Evolutionary conservation across 169 alveolate genomes (phyloP), one percentile per base, ranked within the genome.

Genomic region (Cystoisospora suis): DNA sequence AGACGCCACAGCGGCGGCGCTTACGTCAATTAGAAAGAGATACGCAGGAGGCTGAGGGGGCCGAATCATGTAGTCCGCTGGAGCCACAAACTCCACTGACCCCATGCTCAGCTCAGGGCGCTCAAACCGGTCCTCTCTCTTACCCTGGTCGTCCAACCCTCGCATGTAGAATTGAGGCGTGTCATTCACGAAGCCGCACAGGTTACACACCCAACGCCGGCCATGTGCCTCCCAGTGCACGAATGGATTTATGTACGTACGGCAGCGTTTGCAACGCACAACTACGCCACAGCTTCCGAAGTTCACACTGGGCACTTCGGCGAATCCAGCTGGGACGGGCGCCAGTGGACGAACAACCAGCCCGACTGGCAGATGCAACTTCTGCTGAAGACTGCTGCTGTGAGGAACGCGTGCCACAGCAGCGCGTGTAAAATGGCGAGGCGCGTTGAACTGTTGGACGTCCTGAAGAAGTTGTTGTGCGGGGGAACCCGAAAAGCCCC

Each of bases 41-140:
- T 94, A 98, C n/a, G 97, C 97, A 4, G 99, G 98, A 3, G 99
- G 98, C 96, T 97, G 98, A 5, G 99, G 99, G 2, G 99, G 99
- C 59, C 99, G 95, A 42, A 96, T 97, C 99, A 98, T 98, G 93
- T 98, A 98, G 94, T 98, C 99, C 58, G 97, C 98, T 29, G 99
- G 97, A 27, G 99, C 99, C 47, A 97, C 94, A 91, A 97, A 97
- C 86, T 99, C 99, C 79, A 97, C 97, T 75, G 99, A 97, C 6
- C 99, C 99, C 56, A 93, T 90, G 70, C 95, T 94, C 86, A 98
- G 96, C 93, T 98, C 99, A 0, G 97, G 95, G 53, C 99, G 90
- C 61, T 96, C 96, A 58, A 94, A 92, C 47, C 96, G 86, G 90
- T 97, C 99, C 69, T 95, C 93, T 45, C 99, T 93, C 65, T 95